A percentile compares a stretch with the other conserved stretches of the same genome.
Evolutionary conservation across 306 rosid genomes (phyloP).

Genomic region (Vigna hirtella): DNA sequence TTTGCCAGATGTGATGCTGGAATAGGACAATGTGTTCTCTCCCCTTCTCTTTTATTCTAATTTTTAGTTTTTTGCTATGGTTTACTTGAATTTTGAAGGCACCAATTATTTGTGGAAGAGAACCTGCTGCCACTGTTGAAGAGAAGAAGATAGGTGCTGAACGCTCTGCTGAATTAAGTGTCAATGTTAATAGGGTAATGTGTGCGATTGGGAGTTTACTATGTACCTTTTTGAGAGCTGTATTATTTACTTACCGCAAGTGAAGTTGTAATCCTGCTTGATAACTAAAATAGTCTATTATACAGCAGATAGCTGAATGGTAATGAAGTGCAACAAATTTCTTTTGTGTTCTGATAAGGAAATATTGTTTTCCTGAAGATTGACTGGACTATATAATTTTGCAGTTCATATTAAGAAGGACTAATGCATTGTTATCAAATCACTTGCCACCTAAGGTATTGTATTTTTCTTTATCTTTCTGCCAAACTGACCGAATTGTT

Average conservation of each 20-base stretch:
- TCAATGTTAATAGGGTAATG: constrained; percentile 80
- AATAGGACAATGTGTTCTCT: constrained; percentile 12
- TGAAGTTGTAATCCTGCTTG: constrained; percentile 32
- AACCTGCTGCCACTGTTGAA: constrained; percentile 79
- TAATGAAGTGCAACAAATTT: constrained; percentile 22
- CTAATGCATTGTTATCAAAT: constrained; percentile 87
- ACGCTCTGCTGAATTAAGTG: constrained; percentile 87
- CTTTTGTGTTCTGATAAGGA: constrained; percentile 37
- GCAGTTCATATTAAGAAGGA: constrained; percentile 94
- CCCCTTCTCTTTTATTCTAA: constrained; percentile 34
- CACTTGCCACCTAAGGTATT: constrained; percentile 97
- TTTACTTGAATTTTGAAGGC: constrained; percentile 61
- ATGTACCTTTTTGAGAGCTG: constrained; percentile 27
- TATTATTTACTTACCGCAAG: constrained; percentile 36
- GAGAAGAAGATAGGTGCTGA: constrained; percentile 86
- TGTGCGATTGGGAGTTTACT: constrained; percentile 20
- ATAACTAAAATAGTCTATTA: constrained; percentile 23
- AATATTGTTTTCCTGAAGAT: constrained; percentile 35
- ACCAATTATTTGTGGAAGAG: constrained; percentile 94
- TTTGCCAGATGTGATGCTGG: constrained; percentile 36
- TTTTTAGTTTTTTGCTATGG: constrained; percentile 35
- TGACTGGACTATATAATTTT: constrained; percentile 45
- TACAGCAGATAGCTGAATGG: constrained; percentile 32
- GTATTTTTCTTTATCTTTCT: constrained; percentile 37
- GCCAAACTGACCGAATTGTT: constrained; percentile 32